These are phyloP conservation scores for Ettlia oleoabundans DNA, from an alignment of 139 green algal species.

Conservation along the genomic window DNA sequence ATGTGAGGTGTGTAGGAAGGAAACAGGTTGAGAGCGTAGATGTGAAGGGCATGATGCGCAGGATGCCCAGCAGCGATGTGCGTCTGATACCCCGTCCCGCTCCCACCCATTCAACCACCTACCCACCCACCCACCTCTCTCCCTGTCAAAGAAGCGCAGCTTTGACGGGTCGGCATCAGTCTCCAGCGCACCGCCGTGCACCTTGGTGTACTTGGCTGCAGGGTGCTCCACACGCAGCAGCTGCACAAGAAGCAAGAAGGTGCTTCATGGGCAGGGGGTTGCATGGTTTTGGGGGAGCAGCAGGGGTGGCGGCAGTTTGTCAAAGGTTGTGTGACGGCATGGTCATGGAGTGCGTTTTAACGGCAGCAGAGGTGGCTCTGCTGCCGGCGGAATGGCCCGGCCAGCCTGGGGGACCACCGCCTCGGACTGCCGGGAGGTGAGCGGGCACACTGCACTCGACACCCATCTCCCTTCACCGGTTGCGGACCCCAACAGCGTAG, in stretches of 20 bases:
- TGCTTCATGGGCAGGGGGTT: neutral
- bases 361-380: neutral
- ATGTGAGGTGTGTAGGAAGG: neutral
- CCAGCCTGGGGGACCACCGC: too few relatives aligned
- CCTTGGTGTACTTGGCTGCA: slow-evolving; percentile 50
- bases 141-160: slow-evolving; percentile 66
- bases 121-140: slow-evolving; percentile 33
- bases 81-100: neutral
- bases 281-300: neutral
- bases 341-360: neutral
- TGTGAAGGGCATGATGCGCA: too few relatives aligned
- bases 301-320: neutral
- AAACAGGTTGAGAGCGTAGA: too few relatives aligned
- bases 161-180: slow-evolving; percentile 54
- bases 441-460: too few relatives aligned
- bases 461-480: too few relatives aligned
- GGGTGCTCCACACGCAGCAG: slow-evolving; percentile 87
- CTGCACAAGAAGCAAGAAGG: neutral
- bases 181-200: slow-evolving; percentile 61
- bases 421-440: too few relatives aligned
- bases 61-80: too few relatives aligned
- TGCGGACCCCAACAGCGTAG: too few relatives aligned
- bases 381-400: too few relatives aligned
- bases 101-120: neutral
- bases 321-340: neutral